A percentile compares a stretch with the other conserved stretches of the same genome.
Conservation (phyloP, 768 basidiomycete genomes). For the Boletus speciosus region DNA sequence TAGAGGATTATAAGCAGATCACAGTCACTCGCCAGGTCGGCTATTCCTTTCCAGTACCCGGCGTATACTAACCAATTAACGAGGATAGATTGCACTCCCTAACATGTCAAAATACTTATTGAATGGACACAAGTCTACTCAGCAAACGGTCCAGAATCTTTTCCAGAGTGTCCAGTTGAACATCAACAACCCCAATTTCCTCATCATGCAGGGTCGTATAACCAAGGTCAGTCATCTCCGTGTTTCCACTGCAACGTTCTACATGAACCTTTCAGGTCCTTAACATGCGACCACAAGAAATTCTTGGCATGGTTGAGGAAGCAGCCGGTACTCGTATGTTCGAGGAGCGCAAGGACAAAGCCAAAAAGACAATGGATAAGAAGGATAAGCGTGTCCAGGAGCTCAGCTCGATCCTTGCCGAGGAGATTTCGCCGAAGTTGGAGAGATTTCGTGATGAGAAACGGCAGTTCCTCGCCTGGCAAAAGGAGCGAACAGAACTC, state of each 20-base stretch:
- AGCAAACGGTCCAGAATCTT: conserved; percentile 80
- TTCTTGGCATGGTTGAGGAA: conserved; percentile 97
- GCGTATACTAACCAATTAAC: not conserved
- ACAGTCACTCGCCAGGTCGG: conserved; percentile 93
- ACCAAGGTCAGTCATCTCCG: conserved; percentile 65
- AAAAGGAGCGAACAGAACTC: conserved; percentile 84
- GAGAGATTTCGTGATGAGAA: conserved; percentile 89
- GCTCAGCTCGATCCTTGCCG: conserved; percentile 69
- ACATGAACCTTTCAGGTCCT: conserved; percentile 48
- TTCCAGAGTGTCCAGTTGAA: conserved; percentile 98
- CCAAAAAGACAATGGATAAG: conserved; percentile 92
- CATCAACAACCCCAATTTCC: conserved; percentile 99
- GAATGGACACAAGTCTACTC: conserved; percentile 91
- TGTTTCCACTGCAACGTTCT: not conserved
- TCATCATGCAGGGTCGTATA: conserved; percentile 99
- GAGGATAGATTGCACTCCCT: conserved; percentile 81
- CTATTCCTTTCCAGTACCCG: not conserved
- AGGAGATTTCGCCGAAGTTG: conserved; percentile 94
- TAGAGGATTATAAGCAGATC: conserved; percentile 79
- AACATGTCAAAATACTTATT: conserved; percentile 93
- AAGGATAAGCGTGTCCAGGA: conserved; percentile 96
- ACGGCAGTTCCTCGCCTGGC: conserved; percentile 81
- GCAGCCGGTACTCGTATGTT: conserved; percentile 99
- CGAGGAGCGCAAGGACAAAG: conserved; percentile 96
- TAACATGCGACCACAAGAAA: conserved; percentile 98